Conservation (phyloP, 768 basidiomycete genomes). For the Postia placenta region DNA sequence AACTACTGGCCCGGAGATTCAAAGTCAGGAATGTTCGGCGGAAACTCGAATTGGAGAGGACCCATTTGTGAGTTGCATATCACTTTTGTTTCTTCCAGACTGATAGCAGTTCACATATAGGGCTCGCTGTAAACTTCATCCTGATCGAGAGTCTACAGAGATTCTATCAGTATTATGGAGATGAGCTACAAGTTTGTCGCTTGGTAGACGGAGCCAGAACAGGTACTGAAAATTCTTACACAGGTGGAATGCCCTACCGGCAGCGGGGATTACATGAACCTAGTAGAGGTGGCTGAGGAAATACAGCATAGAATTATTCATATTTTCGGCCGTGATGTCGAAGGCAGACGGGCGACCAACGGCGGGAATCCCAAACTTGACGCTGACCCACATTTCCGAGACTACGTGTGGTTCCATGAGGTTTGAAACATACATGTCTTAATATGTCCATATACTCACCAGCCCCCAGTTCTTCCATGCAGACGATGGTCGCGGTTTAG, state of each 20-base stretch:
- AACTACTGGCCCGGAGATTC: constrained; percentile 99
- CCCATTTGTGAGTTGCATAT: constrained; percentile 57
- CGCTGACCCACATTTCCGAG: constrained; percentile 90
- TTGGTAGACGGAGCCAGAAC: too few species aligned
- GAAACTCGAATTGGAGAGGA: constrained; percentile 98
- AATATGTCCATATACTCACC: neutral
- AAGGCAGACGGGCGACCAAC: constrained; percentile 86
- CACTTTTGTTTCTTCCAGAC: too few species aligned
- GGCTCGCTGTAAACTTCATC: constrained; percentile 95
- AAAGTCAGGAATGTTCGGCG: constrained; percentile 94
- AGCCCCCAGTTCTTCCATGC: constrained; percentile 85
- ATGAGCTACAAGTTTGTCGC: constrained; percentile 66
- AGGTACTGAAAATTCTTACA: too few species aligned
- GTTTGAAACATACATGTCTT: constrained; percentile 31
- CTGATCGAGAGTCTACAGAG: constrained; percentile 94
- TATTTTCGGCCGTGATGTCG: constrained; percentile 89
- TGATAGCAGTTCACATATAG: too few species aligned
- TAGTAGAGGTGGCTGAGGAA: constrained; percentile 91
- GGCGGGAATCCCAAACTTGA: constrained; percentile 86
- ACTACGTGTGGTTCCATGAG: constrained; percentile 96
- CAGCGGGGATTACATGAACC: constrained; percentile 96
- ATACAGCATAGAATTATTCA: constrained; percentile 99
- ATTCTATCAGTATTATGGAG: constrained; percentile 97
- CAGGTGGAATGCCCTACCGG: constrained; percentile 94
- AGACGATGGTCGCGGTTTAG: constrained; percentile 86